Evolutionary conservation across 164 flowering plant genomes (phyloP).

Genomic region (Tetracentron sinense): DNA sequence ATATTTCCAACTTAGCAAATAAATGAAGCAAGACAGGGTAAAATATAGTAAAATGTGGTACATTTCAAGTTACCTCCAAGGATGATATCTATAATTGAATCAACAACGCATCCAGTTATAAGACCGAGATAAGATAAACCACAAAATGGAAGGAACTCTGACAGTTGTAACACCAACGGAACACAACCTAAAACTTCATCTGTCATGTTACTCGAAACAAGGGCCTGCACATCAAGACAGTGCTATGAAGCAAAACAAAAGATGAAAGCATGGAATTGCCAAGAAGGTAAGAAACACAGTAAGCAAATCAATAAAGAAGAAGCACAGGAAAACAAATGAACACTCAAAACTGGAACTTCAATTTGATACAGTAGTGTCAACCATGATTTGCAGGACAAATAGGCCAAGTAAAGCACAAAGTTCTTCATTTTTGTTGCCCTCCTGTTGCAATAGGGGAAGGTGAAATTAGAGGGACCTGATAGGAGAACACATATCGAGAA

Average conservation of each 20-base stretch:
- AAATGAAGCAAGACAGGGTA: constrained; percentile 3
- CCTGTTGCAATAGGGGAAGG: constrained; percentile 40
- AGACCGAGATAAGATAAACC: constrained; percentile 64
- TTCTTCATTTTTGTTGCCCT: constrained; percentile 39
- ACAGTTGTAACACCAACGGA: constrained; percentile 38
- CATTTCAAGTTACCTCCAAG: constrained; percentile 42
- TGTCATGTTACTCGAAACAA: constrained; percentile 40
- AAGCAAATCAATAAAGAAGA: background rate
- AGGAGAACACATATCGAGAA: background rate
- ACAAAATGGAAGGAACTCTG: constrained; percentile 53
- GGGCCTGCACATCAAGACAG: constrained; percentile 45
- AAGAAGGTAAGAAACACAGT: background rate
- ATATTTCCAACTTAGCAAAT: constrained; percentile 5
- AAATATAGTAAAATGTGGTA: constrained; percentile 1
- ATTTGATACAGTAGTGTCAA: constrained; percentile 17
- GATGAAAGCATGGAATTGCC: too few relatives aligned
- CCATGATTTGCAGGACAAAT: constrained; percentile 70
- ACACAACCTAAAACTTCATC: constrained; percentile 26
- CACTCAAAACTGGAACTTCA: constrained; percentile 4
- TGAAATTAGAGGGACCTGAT: constrained; percentile 9
- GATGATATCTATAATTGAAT: constrained; percentile 23
- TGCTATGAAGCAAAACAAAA: background rate
- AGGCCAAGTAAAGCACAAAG: constrained; percentile 69
- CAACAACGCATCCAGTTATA: constrained; percentile 56
- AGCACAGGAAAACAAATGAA: background rate